Evolutionary conservation across 2,329 filamentous ascomycete genomes (phyloP), one percentile per base, ranked within the genome.

Genomic region (Ophiostoma pallidulum): DNA sequence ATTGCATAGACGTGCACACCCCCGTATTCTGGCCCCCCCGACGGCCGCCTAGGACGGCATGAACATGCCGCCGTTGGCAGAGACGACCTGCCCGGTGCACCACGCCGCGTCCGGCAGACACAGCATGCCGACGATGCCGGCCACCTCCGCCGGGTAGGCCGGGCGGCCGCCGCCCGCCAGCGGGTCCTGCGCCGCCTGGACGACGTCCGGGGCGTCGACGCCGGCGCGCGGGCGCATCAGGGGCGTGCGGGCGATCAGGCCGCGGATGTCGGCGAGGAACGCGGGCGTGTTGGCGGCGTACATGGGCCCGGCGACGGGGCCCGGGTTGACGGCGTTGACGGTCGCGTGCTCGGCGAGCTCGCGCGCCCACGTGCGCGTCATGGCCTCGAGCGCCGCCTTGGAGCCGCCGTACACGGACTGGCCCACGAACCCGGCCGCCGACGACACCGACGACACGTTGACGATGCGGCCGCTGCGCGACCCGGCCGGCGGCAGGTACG

Each of bases 31-130:
- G 6, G 5, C 24, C 24, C 5, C 6, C 24, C 10, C 24, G 5
- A 6, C 24, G n/a, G 18, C 9, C 9, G 8, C 18, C 38, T 13
- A 29, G 3, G 26, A 12, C 53, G 58, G 45, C 62, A 65, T 63
- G 45, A 69, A 45, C 77, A 88, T 81, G 7, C 86, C 86, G 1
- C 86, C 86, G 60, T 91, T 91, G 8, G 85, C 84, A 66, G 82
- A 86, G 4, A 92, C 76, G 20, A 89, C 82, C 62, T 82, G 84
- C 2, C 86, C 86, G 0, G 86, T 92, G 59, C 79, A 82, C 85
- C 85, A 91, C 8, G 70, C 75, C n/a, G 77, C 74, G 60, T 91
- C 86, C 6, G 72, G 70, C 5, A 75, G 74, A 60, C 84, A 87
- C 19, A 90, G 65, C 83, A 90, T 88, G 3, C 76, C 84, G 16